Base-by-base conservation (phyloP, 495 filamentous ascomycete species). In the Lineolata rhizophorae region DNA sequence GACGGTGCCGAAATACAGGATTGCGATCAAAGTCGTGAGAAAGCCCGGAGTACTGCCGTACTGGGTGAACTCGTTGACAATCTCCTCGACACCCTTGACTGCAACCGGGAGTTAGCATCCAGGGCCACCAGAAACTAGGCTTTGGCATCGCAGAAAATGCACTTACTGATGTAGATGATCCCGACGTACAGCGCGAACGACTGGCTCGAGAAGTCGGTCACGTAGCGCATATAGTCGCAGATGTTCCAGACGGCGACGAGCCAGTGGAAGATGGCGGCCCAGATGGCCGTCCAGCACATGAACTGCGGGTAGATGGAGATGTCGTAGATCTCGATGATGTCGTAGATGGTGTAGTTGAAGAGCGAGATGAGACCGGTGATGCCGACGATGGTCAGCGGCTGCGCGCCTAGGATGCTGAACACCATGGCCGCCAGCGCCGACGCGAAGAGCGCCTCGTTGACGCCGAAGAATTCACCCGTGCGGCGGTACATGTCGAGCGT, bases 221-320 rank as follows among this genome's bases (percentile, higher is more conserved):
- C 73, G 43, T 79, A 78, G 34, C 66, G 60, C 73, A 79, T 79
- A 69, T 68, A 79, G 49, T 77, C 70, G 37, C 76, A 72, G 14
- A 70, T 72, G 46, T 79, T 78, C 41, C 76, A 60, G 24, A 76
- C 65, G 30, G 73, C 73, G 12, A 78, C 52, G 4, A 78, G 43
- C 45, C 66, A 72, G 42, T 73, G 71, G 55, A 77, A 62, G 72
- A 73, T 77, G 8, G 51, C 62, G 17, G 74, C 61, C 47, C 77
- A 72, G 31, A 78, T 75, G 19, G 73, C 56, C 5, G 66, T 64
- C 75, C 73, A 80, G 4, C 72, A 72, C 72, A 77, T 79, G 44
- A 78, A 72, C 0, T 70, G 62, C 11, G 77, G n/a, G n/a, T n/a
- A 55, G 36, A 75, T 77, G 22, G 65, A 56, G 29, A 76, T 65